Evolutionary conservation across 305 asterid species (phyloP).

Genomic region (Coffea humblotiana): DNA sequence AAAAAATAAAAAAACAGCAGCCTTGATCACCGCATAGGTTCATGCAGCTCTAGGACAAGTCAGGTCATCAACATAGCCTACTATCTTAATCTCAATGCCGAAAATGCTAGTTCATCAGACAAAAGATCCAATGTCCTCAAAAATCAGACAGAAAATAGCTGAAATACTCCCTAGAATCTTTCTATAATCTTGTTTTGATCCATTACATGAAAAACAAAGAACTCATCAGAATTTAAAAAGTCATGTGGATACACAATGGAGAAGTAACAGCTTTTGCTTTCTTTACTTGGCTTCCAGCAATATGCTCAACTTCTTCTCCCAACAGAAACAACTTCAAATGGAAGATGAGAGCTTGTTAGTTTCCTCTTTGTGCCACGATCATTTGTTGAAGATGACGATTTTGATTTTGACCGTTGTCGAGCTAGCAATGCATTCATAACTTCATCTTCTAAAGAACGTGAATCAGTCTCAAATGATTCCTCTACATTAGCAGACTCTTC

Average conservation of each 20-base stretch:
- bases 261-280: no score
- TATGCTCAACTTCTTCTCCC: no score
- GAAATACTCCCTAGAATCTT: not conserved
- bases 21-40: not conserved
- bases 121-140: not conserved
- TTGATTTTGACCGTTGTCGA: not conserved
- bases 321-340: no score
- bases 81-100: not conserved
- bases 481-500: no score
- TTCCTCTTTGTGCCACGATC: no score
- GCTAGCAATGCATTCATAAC: no score
- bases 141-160: not conserved
- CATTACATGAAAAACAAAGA: not conserved
- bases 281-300: no score
- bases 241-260: not conserved
- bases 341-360: no score
- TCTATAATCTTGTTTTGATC: not conserved
- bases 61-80: not conserved
- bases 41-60: not conserved
- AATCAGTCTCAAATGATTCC: no score
- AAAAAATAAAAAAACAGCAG: not conserved
- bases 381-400: no score
- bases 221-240: not conserved
- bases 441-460: no score
- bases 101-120: not conserved